A percentile compares a stretch with the other conserved stretches of the same genome.
phyloP scores from a whole-genome alignment of 495 filamentous ascomycete genomes.

The Corynascus novoguineensis region DNA sequence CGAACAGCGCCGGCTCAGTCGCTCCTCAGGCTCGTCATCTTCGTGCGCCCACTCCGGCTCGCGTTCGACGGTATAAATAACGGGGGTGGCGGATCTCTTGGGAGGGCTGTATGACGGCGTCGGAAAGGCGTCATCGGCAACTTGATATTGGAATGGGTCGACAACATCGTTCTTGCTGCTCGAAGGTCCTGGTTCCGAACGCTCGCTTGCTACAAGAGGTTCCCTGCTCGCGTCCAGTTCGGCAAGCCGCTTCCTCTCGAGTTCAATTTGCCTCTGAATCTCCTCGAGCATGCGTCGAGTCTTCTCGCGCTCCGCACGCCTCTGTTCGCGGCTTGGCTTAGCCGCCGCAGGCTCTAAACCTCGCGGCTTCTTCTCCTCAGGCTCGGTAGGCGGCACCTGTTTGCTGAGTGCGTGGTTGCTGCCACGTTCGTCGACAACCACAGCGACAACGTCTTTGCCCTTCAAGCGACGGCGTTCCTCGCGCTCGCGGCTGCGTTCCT shows the following conservation, averaged over 20 bases:
- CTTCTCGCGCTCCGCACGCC: constrained; percentile 24
- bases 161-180: constrained; percentile 24
- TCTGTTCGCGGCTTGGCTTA: constrained; percentile 26
- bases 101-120: constrained; percentile 36
- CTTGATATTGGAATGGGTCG: constrained; percentile 50
- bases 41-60: constrained; percentile 31
- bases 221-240: constrained; percentile 12
- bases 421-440: constrained; percentile 28
- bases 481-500: constrained; percentile 19
- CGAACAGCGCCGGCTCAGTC: constrained; percentile 38
- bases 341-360: constrained; percentile 22
- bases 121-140: constrained; percentile 42
- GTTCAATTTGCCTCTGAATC: constrained; percentile 25
- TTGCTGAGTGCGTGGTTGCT: constrained; percentile 15
- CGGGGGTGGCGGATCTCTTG: constrained; percentile 32
- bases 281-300: constrained; percentile 25
- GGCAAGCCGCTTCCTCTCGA: constrained; percentile 25
- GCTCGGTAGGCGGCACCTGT: constrained; percentile 26
- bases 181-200: constrained; percentile 11
- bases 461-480: constrained; percentile 21
- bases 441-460: constrained; percentile 19
- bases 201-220: neutral
- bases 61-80: constrained; percentile 41
- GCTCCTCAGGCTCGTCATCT: constrained; percentile 20
- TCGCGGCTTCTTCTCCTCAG: constrained; percentile 28